Evolutionary conservation across 2,329 filamentous ascomycete genomes (phyloP), one percentile per base, ranked within the genome.

Genomic region (Epichloe baconii): DNA sequence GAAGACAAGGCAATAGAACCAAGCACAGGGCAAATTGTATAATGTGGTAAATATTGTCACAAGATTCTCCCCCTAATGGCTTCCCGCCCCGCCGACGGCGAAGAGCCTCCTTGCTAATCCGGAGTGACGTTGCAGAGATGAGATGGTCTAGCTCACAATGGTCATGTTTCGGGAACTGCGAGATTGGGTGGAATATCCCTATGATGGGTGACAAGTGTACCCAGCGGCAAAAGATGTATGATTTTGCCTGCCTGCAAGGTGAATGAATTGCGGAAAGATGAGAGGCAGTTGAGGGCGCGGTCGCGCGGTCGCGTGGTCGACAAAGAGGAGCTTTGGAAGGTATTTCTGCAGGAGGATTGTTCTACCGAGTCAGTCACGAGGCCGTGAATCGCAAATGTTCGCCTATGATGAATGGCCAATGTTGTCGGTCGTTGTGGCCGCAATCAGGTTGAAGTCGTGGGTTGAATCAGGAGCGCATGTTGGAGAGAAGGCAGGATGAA

Each of bases 11-110:
- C 43, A 48, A 44, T 37, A 40, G 40, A 50, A 31, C 51, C 48
- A 50, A 50, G 51, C 44, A 50, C 44, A 41, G 44, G 23, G 17
- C 11, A 48, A 50, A 35, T 42, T 37, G 43, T 46, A 35, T 50
- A 52, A 50, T 31, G 37, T 43, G 43, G 44, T 52, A 52, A 31
- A 52, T 47, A 37, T 50, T 52, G 48, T 37, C 21, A 41, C 41
- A 48, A 47, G 19, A 50, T 10, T 14, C 47, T 44, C n/a, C 41
- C 48, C 48, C 48, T 4, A 36, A 40, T 14, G 15, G 44, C 34
- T n/a, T 34, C 48, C 35, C 44, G 19, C 44, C 35, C 23, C 26
- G 17, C 43, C 40, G 34, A 50, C n/a, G 45, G 34, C 40, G 44
- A 50, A 44, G 34, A 44, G 17, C 38, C 44, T 47, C 44, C 51